phyloP scores from a whole-genome alignment of 2,329 filamentous ascomycete species.

The Pleurostoma richardsiae region DNA sequence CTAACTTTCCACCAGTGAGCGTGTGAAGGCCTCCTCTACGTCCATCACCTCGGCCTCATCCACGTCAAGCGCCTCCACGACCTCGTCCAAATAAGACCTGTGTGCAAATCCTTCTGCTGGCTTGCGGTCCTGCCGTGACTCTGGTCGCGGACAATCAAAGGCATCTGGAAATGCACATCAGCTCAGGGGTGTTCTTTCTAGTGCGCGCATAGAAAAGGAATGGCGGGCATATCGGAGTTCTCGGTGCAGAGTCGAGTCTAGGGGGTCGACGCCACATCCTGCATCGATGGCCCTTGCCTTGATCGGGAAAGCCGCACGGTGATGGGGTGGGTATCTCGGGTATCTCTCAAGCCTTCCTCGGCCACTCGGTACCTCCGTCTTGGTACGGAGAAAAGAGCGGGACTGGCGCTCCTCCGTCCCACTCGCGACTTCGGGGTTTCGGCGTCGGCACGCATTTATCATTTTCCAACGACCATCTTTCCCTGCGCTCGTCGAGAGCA shows the following conservation, averaged over 20 bases:
- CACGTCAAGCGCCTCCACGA: slow-evolving; percentile 10
- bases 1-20: slow-evolving; percentile 6
- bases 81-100: slow-evolving; percentile 4
- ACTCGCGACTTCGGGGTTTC: too few species aligned
- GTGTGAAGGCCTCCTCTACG: slow-evolving; percentile 7
- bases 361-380: background rate
- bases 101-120: background rate
- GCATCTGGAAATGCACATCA: background rate
- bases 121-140: background rate
- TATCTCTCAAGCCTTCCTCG: background rate
- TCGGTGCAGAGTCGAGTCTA: background rate
- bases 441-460: too few species aligned
- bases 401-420: background rate
- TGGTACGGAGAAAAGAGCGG: background rate
- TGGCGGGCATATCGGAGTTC: background rate
- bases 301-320: too few species aligned
- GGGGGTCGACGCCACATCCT: background rate
- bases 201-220: background rate
- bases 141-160: background rate
- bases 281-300: too few species aligned
- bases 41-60: slow-evolving; percentile 10
- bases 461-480: too few species aligned
- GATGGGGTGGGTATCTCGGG: background rate
- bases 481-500: too few species aligned
- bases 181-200: background rate